Conservation (phyloP, 2,329 filamentous ascomycete species). For the Fusarium globosum region DNA sequence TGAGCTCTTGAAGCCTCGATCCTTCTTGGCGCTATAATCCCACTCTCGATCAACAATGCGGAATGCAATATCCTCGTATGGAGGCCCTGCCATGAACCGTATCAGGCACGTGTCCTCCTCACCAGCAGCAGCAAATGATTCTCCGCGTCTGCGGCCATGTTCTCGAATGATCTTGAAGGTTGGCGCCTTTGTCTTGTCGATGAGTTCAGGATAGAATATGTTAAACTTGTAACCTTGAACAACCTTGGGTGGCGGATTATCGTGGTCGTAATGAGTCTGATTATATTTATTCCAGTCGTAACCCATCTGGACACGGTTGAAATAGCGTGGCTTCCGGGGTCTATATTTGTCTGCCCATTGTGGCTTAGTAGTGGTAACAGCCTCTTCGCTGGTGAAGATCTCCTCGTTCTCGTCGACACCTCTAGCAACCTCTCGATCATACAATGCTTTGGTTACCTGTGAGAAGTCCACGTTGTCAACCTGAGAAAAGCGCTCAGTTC, state of each 20-base stretch:
- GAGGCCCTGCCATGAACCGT: slow-evolving; percentile 92
- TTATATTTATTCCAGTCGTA: slow-evolving; percentile 99
- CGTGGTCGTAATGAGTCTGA: slow-evolving; percentile 98
- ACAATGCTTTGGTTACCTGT: slow-evolving; percentile 86
- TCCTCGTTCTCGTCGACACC: slow-evolving; percentile 95
- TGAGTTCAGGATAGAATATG: slow-evolving; percentile 97
- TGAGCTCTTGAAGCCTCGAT: slow-evolving; percentile 93
- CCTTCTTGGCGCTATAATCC: slow-evolving; percentile 97
- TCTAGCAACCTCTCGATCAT: slow-evolving; percentile 91
- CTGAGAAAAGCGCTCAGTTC: slow-evolving; percentile 75
- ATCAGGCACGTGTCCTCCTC: slow-evolving; percentile 98
- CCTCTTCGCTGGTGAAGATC: slow-evolving; percentile 91
- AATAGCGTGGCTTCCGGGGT: slow-evolving; percentile 93
- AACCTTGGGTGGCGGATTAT: slow-evolving; percentile 96
- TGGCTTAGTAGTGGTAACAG: slow-evolving; percentile 68
- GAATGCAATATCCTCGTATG: slow-evolving; percentile 97
- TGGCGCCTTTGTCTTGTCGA: slow-evolving; percentile 93
- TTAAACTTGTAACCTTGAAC: slow-evolving; percentile 99
- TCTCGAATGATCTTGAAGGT: slow-evolving; percentile 97
- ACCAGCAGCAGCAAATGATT: slow-evolving; percentile 92
- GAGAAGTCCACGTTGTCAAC: slow-evolving; percentile 83
- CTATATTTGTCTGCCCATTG: slow-evolving; percentile 87
- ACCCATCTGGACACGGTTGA: slow-evolving; percentile 98
- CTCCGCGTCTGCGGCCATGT: slow-evolving; percentile 86
- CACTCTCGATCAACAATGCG: slow-evolving; percentile 98